Conservation (phyloP, 768 basidiomycete genomes). For the Leccinum aurantiacum region DNA sequence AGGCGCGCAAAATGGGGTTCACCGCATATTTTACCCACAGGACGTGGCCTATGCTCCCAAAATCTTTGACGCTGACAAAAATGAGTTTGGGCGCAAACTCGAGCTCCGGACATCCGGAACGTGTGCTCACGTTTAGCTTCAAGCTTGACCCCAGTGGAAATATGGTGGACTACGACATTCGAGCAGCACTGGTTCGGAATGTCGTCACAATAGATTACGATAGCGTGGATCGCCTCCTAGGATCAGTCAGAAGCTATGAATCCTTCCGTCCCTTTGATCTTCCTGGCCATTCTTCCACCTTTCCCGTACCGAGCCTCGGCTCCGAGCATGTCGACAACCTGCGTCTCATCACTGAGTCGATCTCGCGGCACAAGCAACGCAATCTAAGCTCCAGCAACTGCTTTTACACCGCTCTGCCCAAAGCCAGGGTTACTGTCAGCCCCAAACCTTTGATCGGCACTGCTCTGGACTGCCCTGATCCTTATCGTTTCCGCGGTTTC, state of each 20-base stretch:
- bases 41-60: conserved; percentile 74
- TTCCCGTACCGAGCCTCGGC: conserved; percentile 9
- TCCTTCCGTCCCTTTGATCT: conserved; percentile 25
- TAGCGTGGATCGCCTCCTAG: conserved; percentile 56
- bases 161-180: conserved; percentile 68
- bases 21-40: conserved; percentile 67
- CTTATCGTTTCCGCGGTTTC: conserved; percentile 46
- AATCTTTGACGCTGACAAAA: conserved; percentile 46
- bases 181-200: conserved; percentile 73
- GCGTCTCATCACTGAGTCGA: conserved; percentile 30
- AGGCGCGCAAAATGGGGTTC: conserved; percentile 51
- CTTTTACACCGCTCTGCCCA: conserved; percentile 28
- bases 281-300: background rate
- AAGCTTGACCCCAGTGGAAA: conserved; percentile 61
- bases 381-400: conserved; percentile 21
- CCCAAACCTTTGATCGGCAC: conserved; percentile 34
- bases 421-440: conserved; percentile 28
- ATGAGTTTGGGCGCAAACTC: conserved; percentile 48
- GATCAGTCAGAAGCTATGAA: conserved; percentile 15
- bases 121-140: conserved; percentile 78
- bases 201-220: conserved; percentile 65
- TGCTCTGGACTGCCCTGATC: conserved; percentile 29
- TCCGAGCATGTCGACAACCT: conserved; percentile 30
- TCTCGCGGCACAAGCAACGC: conserved; percentile 26
- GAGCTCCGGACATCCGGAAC: conserved; percentile 41